Percentiles rank a stretch among this genome's conserved stretches.
Conservation (phyloP, 352 stramenopile genomes). For the Globisporangium middletonii region DNA sequence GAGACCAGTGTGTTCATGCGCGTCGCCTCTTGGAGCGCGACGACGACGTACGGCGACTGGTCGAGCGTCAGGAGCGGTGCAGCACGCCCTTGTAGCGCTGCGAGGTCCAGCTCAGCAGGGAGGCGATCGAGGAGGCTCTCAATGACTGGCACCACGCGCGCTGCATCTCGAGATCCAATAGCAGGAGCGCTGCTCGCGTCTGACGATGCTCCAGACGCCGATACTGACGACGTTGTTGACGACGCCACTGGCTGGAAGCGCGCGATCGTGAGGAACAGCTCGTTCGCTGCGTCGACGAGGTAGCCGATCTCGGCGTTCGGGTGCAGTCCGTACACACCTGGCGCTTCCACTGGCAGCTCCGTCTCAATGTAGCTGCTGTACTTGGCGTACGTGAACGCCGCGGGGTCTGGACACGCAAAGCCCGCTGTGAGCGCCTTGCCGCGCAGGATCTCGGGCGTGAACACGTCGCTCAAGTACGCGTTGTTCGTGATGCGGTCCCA, state of each 20-base stretch:
- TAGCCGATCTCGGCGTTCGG: conserved; percentile 81
- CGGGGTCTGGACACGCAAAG: conserved; percentile 78
- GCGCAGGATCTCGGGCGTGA: conserved; percentile 53
- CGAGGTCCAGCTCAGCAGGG: conserved; percentile 53
- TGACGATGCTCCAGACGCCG: background rate
- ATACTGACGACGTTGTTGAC: background rate
- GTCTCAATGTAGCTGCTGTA: conserved; percentile 87
- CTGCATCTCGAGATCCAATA: conserved; percentile 22
- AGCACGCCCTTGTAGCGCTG: conserved; percentile 40
- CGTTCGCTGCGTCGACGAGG: conserved; percentile 63
- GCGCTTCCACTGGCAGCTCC: conserved; percentile 57
- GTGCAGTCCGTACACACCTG: conserved; percentile 67
- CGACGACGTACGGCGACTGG: conserved; percentile 75
- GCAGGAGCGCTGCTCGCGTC: background rate
- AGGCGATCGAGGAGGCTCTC: conserved; percentile 55
- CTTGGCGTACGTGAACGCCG: conserved; percentile 86
- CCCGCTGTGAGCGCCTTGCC: conserved; percentile 49
- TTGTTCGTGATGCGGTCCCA: conserved; percentile 85
- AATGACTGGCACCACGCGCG: conserved; percentile 36
- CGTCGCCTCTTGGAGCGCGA: conserved; percentile 75
- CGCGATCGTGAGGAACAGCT: conserved; percentile 85
- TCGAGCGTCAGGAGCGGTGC: conserved; percentile 50
- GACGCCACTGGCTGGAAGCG: conserved; percentile 78
- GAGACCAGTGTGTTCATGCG: conserved; percentile 66
- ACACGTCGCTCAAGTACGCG: conserved; percentile 57